A percentile compares a stretch with the other conserved stretches of the same genome.
phyloP scores from a whole-genome alignment of 2,329 filamentous ascomycete genomes.

The Trichoderma sp. region DNA sequence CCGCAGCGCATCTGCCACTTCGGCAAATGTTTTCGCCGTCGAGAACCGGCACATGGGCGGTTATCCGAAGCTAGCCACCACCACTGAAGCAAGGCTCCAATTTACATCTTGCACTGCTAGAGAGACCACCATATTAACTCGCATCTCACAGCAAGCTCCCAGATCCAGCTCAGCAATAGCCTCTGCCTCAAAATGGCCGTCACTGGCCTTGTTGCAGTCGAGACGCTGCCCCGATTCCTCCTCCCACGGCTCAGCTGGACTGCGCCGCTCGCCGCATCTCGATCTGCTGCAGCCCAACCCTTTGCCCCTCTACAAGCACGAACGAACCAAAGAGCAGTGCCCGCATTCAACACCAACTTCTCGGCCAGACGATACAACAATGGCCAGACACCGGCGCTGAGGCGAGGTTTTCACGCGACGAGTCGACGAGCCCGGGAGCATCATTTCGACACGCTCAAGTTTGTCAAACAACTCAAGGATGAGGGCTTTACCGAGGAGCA shows the following conservation, averaged over 20 bases:
- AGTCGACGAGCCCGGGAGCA: conserved; percentile 65
- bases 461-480: conserved; percentile 82
- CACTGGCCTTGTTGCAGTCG: conserved; percentile 32
- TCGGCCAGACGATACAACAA: conserved; percentile 9
- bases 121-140: not conserved
- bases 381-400: conserved; percentile 25
- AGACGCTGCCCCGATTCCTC: conserved; percentile 52
- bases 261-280: conserved; percentile 31
- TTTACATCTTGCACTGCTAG: conserved; percentile 10
- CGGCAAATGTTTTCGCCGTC: conserved; percentile 19
- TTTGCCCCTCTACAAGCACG: conserved; percentile 21
- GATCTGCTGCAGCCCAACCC: conserved; percentile 23
- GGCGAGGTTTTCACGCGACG: conserved; percentile 67
- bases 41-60: not conserved
- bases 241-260: conserved; percentile 56
- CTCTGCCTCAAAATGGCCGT: conserved; percentile 29
- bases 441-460: conserved; percentile 97
- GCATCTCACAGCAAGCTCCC: too few species aligned
- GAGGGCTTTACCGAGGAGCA: conserved; percentile 97
- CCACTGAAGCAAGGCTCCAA: conserved; percentile 1
- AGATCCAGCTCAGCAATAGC: too few species aligned
- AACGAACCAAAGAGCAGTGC: conserved; percentile 23
- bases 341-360: conserved; percentile 25
- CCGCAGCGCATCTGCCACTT: not conserved
- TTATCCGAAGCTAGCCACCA: conserved; percentile 21